These are phyloP conservation scores for Sphaceloma murrayae DNA, from an alignment of 2,329 filamentous ascomycete genomes.

Conservation along the genomic window DNA sequence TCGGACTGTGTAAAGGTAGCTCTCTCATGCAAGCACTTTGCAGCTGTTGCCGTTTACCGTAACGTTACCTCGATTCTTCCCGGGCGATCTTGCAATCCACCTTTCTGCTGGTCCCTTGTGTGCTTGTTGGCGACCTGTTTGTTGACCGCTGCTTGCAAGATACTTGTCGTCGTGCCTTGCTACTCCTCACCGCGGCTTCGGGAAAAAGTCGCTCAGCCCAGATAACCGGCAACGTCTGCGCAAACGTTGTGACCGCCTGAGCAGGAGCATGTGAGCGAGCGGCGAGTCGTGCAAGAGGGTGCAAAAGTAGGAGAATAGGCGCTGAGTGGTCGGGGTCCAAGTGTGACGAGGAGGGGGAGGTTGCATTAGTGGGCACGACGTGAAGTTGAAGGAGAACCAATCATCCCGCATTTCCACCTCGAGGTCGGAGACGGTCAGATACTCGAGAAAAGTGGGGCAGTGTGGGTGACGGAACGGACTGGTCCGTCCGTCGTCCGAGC, in stretches of 20 bases:
- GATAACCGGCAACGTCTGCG: not conserved
- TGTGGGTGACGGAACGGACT: constrained; percentile 3
- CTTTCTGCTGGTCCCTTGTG: too few relatives aligned
- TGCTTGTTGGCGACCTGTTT: not conserved
- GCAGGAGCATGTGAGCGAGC: constrained; percentile 8
- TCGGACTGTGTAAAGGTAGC: not conserved
- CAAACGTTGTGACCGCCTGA: constrained; percentile 10
- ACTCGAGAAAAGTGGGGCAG: not conserved
- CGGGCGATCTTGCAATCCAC: too few relatives aligned
- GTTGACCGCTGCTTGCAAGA: not conserved
- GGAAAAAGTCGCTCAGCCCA: constrained; percentile 8
- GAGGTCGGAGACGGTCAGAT: too few relatives aligned
- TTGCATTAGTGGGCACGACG: constrained; percentile 14
- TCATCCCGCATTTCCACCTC: constrained; percentile 11
- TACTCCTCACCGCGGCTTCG: constrained; percentile 7
- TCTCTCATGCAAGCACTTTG: constrained; percentile 14
- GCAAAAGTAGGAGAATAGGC: constrained; percentile 15
- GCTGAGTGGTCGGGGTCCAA: constrained; percentile 5
- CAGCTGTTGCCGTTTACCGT: constrained; percentile 2
- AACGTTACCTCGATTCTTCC: not conserved
- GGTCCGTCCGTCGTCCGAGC: constrained; percentile 14
- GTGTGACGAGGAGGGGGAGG: constrained; percentile 12
- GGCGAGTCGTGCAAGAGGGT: constrained; percentile 7
- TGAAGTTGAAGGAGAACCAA: constrained; percentile 14
- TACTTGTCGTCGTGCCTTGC: not conserved